Conservation (phyloP, 441 rosid species). For the Adansonia gregorii region DNA sequence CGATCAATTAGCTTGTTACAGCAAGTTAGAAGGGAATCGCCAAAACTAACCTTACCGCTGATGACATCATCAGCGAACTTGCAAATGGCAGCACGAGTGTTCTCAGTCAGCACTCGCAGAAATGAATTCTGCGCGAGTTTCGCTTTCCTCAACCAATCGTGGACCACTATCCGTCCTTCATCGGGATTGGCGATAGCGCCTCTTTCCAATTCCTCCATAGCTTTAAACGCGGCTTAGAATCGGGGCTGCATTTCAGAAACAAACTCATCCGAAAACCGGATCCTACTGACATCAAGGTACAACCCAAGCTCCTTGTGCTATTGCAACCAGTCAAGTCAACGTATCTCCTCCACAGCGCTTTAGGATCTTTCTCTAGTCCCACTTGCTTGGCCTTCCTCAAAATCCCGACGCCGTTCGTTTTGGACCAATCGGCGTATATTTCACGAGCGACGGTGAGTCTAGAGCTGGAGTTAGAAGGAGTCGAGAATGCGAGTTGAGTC, state of each 20-base stretch:
- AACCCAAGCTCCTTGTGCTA: conserved; percentile 91
- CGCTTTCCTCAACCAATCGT: conserved; percentile 87
- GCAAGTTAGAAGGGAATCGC: neutral
- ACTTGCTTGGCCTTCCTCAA: conserved; percentile 34
- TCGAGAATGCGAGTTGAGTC: conserved; percentile 37
- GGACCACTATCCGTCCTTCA: conserved; percentile 99
- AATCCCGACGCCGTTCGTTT: conserved; percentile 33
- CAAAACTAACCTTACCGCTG: conserved; percentile 74
- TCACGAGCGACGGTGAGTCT: conserved; percentile 59
- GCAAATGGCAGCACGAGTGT: conserved; percentile 67
- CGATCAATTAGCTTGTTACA: neutral
- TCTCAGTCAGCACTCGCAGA: conserved; percentile 64
- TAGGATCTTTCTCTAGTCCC: conserved; percentile 66
- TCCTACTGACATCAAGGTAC: conserved; percentile 80
- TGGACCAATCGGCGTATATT: conserved; percentile 49
- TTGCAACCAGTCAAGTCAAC: conserved; percentile 89
- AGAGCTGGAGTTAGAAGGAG: conserved; percentile 32
- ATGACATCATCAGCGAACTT: conserved; percentile 69
- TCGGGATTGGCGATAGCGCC: conserved; percentile 98
- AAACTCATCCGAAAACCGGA: conserved; percentile 83
- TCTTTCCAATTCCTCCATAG: conserved; percentile 84
- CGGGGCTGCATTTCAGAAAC: conserved; percentile 75
- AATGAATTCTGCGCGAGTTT: conserved; percentile 63
- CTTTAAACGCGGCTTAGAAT: conserved; percentile 65
- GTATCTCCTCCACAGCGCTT: conserved; percentile 74